Evolutionary conservation across 352 stramenopile species (phyloP), one percentile per base, ranked within the genome.

Genomic region (Phytophthora citricola): DNA sequence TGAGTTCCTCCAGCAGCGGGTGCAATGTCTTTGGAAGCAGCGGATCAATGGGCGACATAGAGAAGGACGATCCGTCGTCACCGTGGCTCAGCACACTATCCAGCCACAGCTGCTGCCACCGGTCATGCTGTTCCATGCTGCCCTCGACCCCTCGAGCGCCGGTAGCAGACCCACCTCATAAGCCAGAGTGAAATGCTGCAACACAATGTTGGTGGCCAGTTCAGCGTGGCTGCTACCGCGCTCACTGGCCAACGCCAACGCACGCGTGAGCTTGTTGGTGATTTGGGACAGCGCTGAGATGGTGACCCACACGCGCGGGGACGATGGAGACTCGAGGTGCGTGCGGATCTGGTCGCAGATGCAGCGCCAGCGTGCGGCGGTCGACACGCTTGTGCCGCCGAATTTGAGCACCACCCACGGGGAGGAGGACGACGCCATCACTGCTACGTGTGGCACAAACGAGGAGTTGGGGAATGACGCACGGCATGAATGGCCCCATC

Each of bases 331-430:
- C 36, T 73, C 60, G 22, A 93, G 71, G 29, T 96, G 82, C 44
- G 70, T 45, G 65, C 76, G 66, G 54, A 94, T 82, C 58, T 92
- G 87, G 26, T 81, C 65, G 62, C 85, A 93, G 56, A 97, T 96
- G 65, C 80, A 85, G 32, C 69, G 79, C 88, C 89, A 97, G 51
- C 85, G 85, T 56, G 74, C 73, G 11, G 78, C 78, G 5, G 85
- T 94, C 10, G 87, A 94, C 49, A 97, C 90, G 62, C 87, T 95
- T 38, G 90, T 97, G 71, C 90, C 90, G 49, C 90, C 90, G 49
- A 97, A 97, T 71, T 97, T 97, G 70, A 94, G 86, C 66, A 97
- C 90, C 38, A 95, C 78, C 90, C 90, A 97, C 29, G 66, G 50
- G 27, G 47, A 66, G 8, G 59, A 53, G 31, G 47, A 66, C 9